Percentiles rank a stretch among this genome's conserved stretches.
Conservation (phyloP, 768 basidiomycete genomes). For the Hericium coralloides region DNA sequence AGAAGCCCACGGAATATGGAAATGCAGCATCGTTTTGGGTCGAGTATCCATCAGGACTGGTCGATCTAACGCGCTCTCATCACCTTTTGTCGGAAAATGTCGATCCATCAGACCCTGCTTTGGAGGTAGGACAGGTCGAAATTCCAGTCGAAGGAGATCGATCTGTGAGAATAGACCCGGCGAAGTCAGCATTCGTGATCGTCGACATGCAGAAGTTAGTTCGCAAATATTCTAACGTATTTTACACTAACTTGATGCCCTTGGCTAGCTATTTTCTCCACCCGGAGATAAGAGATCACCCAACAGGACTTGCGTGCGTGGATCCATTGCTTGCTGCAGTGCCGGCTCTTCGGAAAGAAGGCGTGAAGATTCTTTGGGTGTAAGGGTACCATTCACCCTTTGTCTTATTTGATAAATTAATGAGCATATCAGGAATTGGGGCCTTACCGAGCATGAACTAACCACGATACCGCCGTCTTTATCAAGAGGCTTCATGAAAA, state of each 20-base stretch:
- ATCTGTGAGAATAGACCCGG: conserved; percentile 39
- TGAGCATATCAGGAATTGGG: conserved; percentile 47
- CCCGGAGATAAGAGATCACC: conserved; percentile 45
- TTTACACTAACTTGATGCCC: not conserved
- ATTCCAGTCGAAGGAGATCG: conserved; percentile 45
- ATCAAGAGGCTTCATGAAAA: conserved; percentile 28
- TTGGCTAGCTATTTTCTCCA: conserved; percentile 51
- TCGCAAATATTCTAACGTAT: conserved; percentile 41
- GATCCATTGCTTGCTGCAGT: conserved; percentile 42
- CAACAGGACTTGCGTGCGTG: conserved; percentile 49
- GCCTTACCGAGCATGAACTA: conserved; percentile 56
- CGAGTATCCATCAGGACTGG: conserved; percentile 55
- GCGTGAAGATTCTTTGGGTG: conserved; percentile 59
- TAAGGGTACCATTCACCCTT: conserved; percentile 19
- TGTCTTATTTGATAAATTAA: not conserved
- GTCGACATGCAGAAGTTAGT: conserved; percentile 68
- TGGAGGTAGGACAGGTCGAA: conserved; percentile 30
- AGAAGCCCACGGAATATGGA: conserved; percentile 42
- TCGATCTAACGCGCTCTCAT: conserved; percentile 47
- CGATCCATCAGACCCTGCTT: conserved; percentile 6
- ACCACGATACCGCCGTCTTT: conserved; percentile 53
- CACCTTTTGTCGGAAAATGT: conserved; percentile 24
- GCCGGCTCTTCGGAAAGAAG: conserved; percentile 37
- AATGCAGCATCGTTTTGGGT: conserved; percentile 52
- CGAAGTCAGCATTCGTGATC: conserved; percentile 47